phyloP scores from a whole-genome alignment of 352 stramenopile species.

The Elongisporangium undulatum region DNA sequence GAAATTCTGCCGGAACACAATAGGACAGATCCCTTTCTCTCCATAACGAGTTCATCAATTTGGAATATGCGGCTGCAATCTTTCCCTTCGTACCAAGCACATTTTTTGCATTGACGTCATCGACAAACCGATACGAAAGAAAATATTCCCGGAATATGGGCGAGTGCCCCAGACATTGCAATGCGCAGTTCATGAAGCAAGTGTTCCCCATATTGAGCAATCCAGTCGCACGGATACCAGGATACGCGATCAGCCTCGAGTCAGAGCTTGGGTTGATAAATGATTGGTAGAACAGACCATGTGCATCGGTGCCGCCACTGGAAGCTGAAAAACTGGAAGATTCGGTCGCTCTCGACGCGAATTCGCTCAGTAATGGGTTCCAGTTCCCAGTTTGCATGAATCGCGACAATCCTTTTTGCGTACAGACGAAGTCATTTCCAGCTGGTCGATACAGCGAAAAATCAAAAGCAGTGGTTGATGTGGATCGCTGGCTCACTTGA shows the following conservation, averaged over 20 bases:
- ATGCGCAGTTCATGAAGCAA: conserved; percentile 86
- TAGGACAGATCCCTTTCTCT: conserved; percentile 44
- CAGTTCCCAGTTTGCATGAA: conserved; percentile 30
- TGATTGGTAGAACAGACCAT: background rate
- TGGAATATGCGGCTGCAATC: conserved; percentile 87
- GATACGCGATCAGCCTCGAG: conserved; percentile 20
- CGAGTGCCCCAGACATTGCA: conserved; percentile 94
- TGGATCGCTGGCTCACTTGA: conserved; percentile 17
- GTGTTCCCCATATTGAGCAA: conserved; percentile 86
- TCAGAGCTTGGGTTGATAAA: conserved; percentile 7
- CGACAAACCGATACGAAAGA: conserved; percentile 84
- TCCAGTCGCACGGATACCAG: conserved; percentile 51
- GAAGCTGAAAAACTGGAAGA: background rate
- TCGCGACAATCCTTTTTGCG: conserved; percentile 24
- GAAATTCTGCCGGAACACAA: conserved; percentile 46
- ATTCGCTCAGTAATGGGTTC: conserved; percentile 11
- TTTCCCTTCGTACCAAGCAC: conserved; percentile 88
- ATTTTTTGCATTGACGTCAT: conserved; percentile 95
- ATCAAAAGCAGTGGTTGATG: conserved; percentile 13
- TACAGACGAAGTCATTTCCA: conserved; percentile 62
- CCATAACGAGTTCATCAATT: conserved; percentile 69
- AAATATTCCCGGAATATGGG: conserved; percentile 95
- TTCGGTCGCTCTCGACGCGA: background rate
- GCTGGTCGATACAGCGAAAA: conserved; percentile 46
- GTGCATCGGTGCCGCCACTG: background rate